Conservation (phyloP, 2,329 filamentous ascomycete species). For the Alternaria sp. region DNA sequence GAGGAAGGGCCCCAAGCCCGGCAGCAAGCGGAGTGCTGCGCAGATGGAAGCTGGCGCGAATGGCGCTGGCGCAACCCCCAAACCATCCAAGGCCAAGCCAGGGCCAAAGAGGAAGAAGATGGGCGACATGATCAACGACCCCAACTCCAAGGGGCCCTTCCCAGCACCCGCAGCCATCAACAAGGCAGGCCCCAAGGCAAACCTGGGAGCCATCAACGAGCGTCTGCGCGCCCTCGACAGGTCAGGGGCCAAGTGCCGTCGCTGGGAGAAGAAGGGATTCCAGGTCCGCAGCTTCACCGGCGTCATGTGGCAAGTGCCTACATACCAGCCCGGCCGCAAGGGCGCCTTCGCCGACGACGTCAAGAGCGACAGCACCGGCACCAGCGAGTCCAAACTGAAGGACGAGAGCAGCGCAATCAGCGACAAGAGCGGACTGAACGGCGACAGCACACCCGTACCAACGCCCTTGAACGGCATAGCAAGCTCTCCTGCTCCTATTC, state of each 20-base stretch:
- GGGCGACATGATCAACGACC: constrained; percentile 63
- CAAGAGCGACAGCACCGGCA: constrained; percentile 61
- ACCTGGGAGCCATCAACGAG: constrained; percentile 96
- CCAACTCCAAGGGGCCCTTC: constrained; percentile 50
- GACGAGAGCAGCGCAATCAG: constrained; percentile 65
- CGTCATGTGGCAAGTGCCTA: constrained; percentile 77
- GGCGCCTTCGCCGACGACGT: constrained; percentile 65
- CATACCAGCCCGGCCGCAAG: constrained; percentile 78
- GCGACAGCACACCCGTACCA: constrained; percentile 54
- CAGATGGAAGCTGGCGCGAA: constrained; percentile 59
- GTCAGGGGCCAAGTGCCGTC: constrained; percentile 87
- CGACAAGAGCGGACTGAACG: constrained; percentile 65
- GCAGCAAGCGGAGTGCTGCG: constrained; percentile 63
- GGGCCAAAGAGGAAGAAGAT: constrained; percentile 93
- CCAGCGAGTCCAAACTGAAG: constrained; percentile 64
- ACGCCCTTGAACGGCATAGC: constrained; percentile 51
- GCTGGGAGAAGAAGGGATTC: constrained; percentile 85
- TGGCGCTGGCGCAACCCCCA: constrained; percentile 54
- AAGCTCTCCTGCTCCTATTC: constrained; percentile 59
- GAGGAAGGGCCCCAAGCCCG: constrained; percentile 76
- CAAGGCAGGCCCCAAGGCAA: constrained; percentile 94
- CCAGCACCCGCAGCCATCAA: constrained; percentile 60
- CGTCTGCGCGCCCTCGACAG: constrained; percentile 92
- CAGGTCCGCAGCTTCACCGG: constrained; percentile 92
- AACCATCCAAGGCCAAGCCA: constrained; percentile 77